These are phyloP conservation scores for Spergularia marina DNA, from an alignment of 148 eudicot genomes.

Conservation along the genomic window DNA sequence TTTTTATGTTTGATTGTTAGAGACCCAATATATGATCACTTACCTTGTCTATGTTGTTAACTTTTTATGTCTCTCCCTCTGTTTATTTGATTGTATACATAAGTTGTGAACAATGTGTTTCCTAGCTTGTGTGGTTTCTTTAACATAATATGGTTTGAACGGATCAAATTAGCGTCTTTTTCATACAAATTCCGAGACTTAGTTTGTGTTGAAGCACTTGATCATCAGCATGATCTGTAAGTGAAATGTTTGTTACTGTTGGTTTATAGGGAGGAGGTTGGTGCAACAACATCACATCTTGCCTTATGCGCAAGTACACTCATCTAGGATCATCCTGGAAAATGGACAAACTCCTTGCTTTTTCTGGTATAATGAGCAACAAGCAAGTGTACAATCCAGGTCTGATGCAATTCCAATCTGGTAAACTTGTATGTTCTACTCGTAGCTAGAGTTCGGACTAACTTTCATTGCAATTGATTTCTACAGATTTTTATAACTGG, in stretches of 20 bases:
- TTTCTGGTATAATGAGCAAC: slow-evolving; percentile 72
- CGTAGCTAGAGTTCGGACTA: slow-evolving; percentile 2
- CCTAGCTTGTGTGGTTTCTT: no score
- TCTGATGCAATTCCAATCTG: slow-evolving; percentile 6
- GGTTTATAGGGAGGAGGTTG: slow-evolving; percentile 81
- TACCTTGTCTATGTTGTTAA: no score
- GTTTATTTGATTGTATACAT: no score
- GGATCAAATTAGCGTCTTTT: not conserved
- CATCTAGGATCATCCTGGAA: slow-evolving; percentile 70
- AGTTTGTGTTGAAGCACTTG: not conserved
- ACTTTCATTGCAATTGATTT: not conserved
- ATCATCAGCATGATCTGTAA: not conserved
- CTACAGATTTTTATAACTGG: slow-evolving; percentile 85
- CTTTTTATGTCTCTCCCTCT: no score
- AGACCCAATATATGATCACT: no score
- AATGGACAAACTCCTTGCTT: slow-evolving; percentile 55
- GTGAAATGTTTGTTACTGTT: not conserved
- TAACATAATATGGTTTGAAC: no score
- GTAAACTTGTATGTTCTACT: not conserved
- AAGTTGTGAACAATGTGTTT: no score
- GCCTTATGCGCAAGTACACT: slow-evolving; percentile 50
- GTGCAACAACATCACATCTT: slow-evolving; percentile 78
- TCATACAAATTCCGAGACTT: no score
- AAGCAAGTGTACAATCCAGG: slow-evolving; percentile 61
- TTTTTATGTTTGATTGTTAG: no score